A percentile compares a stretch with the other conserved stretches of the same genome.
These are phyloP conservation scores for Spiraea crenata DNA, from an alignment of 331 rosid species.

Conservation along the genomic window DNA sequence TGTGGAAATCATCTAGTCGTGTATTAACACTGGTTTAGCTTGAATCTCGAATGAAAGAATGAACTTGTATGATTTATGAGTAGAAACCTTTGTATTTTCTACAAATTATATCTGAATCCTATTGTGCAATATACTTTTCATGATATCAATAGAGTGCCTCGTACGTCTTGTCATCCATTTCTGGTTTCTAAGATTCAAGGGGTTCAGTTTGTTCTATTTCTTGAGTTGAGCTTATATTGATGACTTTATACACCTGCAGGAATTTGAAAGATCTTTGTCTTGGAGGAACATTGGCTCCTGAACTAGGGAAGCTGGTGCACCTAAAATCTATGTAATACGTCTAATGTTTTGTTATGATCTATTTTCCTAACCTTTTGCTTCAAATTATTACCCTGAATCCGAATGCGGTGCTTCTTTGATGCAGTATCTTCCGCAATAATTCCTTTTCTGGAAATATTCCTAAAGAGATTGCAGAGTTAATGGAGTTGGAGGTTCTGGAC, in stretches of 20 bases:
- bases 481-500: conserved; percentile 67
- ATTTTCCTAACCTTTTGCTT: not conserved
- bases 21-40: not conserved
- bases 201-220: not conserved
- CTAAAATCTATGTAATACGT: conserved; percentile 62
- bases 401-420: conserved; percentile 9
- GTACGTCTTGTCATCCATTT: not conserved
- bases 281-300: conserved; percentile 66
- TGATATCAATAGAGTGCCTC: not conserved
- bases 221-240: conserved; percentile 4
- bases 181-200: not conserved
- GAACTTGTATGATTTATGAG: not conserved
- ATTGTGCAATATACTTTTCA: not conserved
- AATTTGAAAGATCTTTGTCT: conserved; percentile 61
- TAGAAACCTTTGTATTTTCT: not conserved
- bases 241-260: conserved; percentile 44
- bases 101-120: not conserved
- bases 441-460: conserved; percentile 59
- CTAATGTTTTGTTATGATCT: not conserved
- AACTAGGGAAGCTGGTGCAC: conserved; percentile 47
- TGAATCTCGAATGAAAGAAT: not conserved
- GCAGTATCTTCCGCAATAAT: conserved; percentile 71
- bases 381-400: not conserved
- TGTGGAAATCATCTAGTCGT: not conserved
- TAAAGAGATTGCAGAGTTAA: conserved; percentile 40